A percentile compares a stretch with the other conserved stretches of the same genome.
These are phyloP conservation scores for Nyssa sinensis DNA, from an alignment of 148 eudicot genomes.

Conservation along the genomic window DNA sequence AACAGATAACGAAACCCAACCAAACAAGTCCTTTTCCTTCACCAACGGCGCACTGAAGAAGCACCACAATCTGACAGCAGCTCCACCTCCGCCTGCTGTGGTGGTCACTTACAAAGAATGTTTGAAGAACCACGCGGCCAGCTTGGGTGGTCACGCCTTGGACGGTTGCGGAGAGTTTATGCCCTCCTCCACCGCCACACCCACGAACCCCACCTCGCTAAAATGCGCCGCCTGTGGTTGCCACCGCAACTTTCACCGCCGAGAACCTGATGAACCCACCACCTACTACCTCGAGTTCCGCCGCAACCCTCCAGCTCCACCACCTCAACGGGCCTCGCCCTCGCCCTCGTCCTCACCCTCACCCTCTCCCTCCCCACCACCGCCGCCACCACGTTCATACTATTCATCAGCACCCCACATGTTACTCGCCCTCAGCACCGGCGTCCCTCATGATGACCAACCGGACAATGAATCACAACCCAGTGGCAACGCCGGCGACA, in stretches of 20 bases:
- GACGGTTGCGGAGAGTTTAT: conserved; percentile 90
- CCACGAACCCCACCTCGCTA: conserved; percentile 44
- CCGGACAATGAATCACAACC: neutral
- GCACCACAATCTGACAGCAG: conserved; percentile 5
- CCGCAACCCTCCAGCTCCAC: conserved; percentile 13
- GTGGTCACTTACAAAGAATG: conserved; percentile 59
- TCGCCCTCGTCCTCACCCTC: conserved; percentile 15
- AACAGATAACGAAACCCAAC: conserved; percentile 51
- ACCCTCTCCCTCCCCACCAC: conserved; percentile 17
- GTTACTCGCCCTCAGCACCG: conserved; percentile 20
- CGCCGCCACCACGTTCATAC: conserved; percentile 18
- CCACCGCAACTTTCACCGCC: conserved; percentile 93
- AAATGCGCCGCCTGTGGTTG: conserved; percentile 83
- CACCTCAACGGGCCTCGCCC: conserved; percentile 13
- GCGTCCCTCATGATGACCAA: neutral
- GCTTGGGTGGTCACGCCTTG: conserved; percentile 72
- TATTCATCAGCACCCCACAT: conserved; percentile 7
- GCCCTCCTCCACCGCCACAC: conserved; percentile 43
- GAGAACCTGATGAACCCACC: conserved; percentile 41
- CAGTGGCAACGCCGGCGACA: conserved; percentile 14
- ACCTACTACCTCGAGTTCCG: conserved; percentile 26
- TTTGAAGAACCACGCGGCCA: conserved; percentile 73
- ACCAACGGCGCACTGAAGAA: conserved; percentile 25
- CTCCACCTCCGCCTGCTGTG: neutral
- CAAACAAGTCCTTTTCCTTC: conserved; percentile 26